Conservation (phyloP, 2,329 filamentous ascomycete genomes). For the Keithomyces neogunnii region DNA sequence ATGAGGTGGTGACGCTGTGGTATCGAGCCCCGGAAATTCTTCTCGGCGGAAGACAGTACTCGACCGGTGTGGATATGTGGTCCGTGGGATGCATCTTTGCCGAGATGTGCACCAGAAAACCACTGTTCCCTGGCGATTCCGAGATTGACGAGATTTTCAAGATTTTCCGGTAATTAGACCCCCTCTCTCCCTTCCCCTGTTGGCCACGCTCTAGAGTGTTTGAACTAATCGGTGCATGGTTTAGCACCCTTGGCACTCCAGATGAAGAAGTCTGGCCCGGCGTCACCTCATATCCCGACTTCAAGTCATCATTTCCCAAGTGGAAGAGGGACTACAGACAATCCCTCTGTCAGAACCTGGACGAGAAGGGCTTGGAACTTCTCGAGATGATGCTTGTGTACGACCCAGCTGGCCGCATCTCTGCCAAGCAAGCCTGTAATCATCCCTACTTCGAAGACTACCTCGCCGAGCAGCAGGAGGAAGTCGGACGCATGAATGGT, state of each 20-base stretch:
- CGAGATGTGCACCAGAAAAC: conserved; percentile 92
- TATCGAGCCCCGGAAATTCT: conserved; percentile 88
- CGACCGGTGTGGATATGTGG: conserved; percentile 94
- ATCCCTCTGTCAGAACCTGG: conserved; percentile 62
- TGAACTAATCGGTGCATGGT: background rate
- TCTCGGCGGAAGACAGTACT: conserved; percentile 84
- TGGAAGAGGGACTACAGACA: conserved; percentile 66
- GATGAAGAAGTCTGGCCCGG: conserved; percentile 78
- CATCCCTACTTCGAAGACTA: conserved; percentile 69
- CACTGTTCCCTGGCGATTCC: conserved; percentile 87
- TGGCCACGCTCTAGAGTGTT: background rate
- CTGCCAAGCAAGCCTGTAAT: conserved; percentile 76
- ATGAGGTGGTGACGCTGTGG: conserved; percentile 93
- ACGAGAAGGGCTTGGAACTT: conserved; percentile 62
- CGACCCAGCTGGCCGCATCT: conserved; percentile 79
- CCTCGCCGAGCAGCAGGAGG: conserved; percentile 19
- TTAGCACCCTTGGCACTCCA: conserved; percentile 70
- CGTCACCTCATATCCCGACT: conserved; percentile 90
- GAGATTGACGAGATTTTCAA: conserved; percentile 38
- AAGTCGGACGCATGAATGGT: conserved; percentile 21
- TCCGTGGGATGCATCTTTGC: conserved; percentile 91
- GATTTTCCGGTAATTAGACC: conserved; percentile 58
- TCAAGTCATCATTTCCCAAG: conserved; percentile 86
- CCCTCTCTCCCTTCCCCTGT: background rate
- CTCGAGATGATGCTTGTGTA: conserved; percentile 69